Base-by-base conservation (phyloP, 345 rosid genomes). In the Arabis alpina region DNA sequence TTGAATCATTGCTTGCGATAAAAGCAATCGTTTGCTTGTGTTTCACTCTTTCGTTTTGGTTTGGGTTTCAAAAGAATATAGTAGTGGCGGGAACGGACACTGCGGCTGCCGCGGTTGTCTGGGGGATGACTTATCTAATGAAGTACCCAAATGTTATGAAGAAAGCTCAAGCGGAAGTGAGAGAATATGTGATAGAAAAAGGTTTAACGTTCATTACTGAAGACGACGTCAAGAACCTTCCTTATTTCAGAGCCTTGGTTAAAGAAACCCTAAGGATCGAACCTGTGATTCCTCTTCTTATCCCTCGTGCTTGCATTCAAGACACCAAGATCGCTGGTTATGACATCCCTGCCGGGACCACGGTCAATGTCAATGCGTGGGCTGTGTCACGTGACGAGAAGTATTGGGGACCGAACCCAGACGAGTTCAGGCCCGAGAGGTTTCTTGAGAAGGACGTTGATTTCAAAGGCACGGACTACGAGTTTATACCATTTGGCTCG, bases 201-300 rank as follows among this genome's bases (percentile, higher is more conserved):
- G 73, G 76, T 1, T 49, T 8, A 49, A 56, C 45, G 5, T 72
- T 57, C 39, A 24, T 73, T 39, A 51, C 41, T 23, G 83, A 80
- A 70, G 81, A 80, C 28, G 81, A 80, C 62, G 12, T 77, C 64
- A 69, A 66, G 25, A 58, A 63, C 48, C 73, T 80, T 34, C 42
- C 79, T 6, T 80, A 77, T 61, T 64, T 80, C 25, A 66, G 54
- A 44, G 74, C 77, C 2, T 69, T 80, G 10, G 67, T 77, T 14
- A 80, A 80, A 61, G 81, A 80, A 73, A 71, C 81, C 48, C 32
- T 74, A 6, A 77, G 83, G 43, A 32, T 80, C 8, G 81, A 77
- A 11, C 76, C 77, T 0, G 60, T 67, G 14, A 72, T 45, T n/a
- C 83, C 81, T 48, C 75, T 80, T 19, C 41, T 57, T 12, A 2